phyloP scores from a whole-genome alignment of 129 eudicot genomes.

The Kitagawia praeruptora region DNA sequence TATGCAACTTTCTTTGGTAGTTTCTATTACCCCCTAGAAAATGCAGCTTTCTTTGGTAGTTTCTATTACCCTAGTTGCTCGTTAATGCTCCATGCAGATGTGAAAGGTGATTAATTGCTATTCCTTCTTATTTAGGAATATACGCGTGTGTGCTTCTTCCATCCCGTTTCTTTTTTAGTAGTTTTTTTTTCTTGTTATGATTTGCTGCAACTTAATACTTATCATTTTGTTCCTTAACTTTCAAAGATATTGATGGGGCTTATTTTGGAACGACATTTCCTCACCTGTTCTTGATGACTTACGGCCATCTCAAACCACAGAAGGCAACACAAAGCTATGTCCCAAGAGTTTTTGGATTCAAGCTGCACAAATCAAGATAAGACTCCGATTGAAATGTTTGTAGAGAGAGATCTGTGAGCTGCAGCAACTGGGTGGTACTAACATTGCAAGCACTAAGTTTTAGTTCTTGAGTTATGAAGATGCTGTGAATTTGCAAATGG shows the following conservation, averaged over 20 bases:
- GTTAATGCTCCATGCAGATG: background rate
- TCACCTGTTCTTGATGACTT: slow-evolving; percentile 85
- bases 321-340: slow-evolving; percentile 62
- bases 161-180: background rate
- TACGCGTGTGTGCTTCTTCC: background rate
- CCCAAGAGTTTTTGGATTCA: slow-evolving; percentile 86
- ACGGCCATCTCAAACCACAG: slow-evolving; percentile 83
- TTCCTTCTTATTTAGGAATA: background rate
- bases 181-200: background rate
- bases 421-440: background rate
- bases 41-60: background rate
- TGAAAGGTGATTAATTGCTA: background rate
- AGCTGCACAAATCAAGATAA: slow-evolving; percentile 57
- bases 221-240: slow-evolving; percentile 33
- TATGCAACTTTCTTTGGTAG: background rate
- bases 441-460: background rate
- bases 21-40: background rate
- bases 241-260: slow-evolving; percentile 78
- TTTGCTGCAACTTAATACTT: background rate
- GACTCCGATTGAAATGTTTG: background rate
- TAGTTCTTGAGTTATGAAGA: background rate
- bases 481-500: background rate
- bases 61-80: background rate
- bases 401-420: background rate
- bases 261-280: slow-evolving; percentile 97